Percentiles rank a stretch among this genome's conserved stretches.
Evolutionary conservation across 164 flowering plant species (phyloP).

Genomic region (Magnolia sinica): DNA sequence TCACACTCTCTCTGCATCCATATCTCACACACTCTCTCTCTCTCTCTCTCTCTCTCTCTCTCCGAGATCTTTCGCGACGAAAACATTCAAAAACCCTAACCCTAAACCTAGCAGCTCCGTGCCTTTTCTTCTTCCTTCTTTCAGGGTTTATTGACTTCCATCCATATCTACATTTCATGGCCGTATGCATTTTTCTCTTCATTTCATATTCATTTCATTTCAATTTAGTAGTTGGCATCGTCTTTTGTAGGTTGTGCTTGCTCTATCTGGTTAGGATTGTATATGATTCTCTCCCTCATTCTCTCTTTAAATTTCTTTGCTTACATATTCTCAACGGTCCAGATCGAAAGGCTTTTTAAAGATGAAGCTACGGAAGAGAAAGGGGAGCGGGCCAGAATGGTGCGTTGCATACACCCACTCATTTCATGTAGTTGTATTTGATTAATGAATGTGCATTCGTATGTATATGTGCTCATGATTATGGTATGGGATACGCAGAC

Average conservation of each 20-base stretch:
- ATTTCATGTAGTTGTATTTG: neutral
- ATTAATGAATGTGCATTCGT: neutral
- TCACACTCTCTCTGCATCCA: too few relatives aligned
- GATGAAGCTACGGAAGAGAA: constrained; percentile 98
- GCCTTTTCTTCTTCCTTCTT: too few relatives aligned
- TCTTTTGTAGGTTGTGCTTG: neutral
- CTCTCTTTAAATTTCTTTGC: neutral
- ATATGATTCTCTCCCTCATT: neutral
- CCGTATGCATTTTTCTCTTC: constrained; percentile 1
- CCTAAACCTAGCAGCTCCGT: too few relatives aligned
- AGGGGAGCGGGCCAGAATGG: constrained; percentile 99
- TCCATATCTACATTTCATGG: neutral
- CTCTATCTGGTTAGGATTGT: neutral
- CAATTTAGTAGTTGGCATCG: neutral
- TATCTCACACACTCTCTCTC: too few relatives aligned
- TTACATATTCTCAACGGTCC: neutral
- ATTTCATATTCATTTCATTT: neutral
- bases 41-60: too few relatives aligned
- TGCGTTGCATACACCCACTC: constrained; percentile 20
- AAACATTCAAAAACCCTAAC: too few relatives aligned
- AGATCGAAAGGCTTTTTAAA: constrained; percentile 74
- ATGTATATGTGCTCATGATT: too few relatives aligned
- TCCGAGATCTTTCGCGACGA: too few relatives aligned
- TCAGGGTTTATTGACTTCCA: too few relatives aligned
- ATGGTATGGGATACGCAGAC: too few relatives aligned